A percentile compares a stretch with the other conserved stretches of the same genome.
Evolutionary conservation across 257 asterid genomes (phyloP).

Genomic region (Asclepias syriaca): DNA sequence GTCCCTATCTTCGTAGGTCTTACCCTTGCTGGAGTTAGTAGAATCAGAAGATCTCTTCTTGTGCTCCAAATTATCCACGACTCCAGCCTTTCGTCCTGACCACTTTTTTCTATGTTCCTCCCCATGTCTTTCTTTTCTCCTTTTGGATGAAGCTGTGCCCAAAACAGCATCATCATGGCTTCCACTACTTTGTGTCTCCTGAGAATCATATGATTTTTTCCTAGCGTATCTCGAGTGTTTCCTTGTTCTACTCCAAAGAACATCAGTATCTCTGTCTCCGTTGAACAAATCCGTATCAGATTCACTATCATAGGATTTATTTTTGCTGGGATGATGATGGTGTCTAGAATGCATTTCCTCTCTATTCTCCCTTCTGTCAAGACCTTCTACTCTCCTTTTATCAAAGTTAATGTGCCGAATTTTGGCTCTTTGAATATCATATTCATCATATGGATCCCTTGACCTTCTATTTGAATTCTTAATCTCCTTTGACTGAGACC

Average conservation of each 20-base stretch:
- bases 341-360: constrained; percentile 26
- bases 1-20: constrained; percentile 13
- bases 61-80: constrained; percentile 12
- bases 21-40: constrained; percentile 26
- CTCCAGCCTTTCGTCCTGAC: constrained; percentile 19
- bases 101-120: constrained; percentile 25
- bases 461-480: constrained; percentile 33
- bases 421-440: constrained; percentile 27
- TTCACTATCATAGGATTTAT: constrained; percentile 27
- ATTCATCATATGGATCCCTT: constrained; percentile 36
- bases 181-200: constrained; percentile 16
- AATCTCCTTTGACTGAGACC: constrained; percentile 51
- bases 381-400: constrained; percentile 30
- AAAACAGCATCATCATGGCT: constrained; percentile 13
- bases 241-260: constrained; percentile 20
- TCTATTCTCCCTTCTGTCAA: constrained; percentile 22
- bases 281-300: constrained; percentile 32
- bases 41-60: constrained; percentile 7
- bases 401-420: constrained; percentile 18
- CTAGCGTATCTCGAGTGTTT: constrained; percentile 23
- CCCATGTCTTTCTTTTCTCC: constrained; percentile 21
- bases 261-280: constrained; percentile 22
- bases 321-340: constrained; percentile 22
- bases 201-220: constrained; percentile 21
- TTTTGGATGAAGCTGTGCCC: constrained; percentile 19